Evolutionary conservation across 1,284 basidiomycete genomes (phyloP), one percentile per base, ranked within the genome.

Genomic region (Cryptococcus maquisensis): DNA sequence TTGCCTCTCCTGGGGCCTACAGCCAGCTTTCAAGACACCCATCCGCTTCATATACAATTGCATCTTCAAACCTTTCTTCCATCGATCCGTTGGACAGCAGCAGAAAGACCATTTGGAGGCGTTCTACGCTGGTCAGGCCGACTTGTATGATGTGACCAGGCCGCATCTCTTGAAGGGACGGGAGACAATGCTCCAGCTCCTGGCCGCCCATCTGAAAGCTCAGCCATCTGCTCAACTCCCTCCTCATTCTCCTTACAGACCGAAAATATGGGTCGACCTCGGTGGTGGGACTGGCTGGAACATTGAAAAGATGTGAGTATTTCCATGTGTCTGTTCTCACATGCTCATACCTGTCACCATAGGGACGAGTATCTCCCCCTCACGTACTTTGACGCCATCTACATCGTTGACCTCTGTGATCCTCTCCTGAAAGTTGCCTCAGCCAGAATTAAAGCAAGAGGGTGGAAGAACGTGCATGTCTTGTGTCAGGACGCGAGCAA

Each of bases 211-310:
- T 67, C 77, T 90, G 16, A 80, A 79, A 36, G 76, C 81, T 2
- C 77, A 78, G 60, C 55, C 61, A 15, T 42, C 36, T 20, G 32
- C 28, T 43, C 44, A 4, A 13, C 3, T 23, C 18, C 37, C 26
- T 41, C 7, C 6, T 15, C 24, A 43, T 32, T 51, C 55, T 4
- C 52, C 52, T 15, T 41, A n/a, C 5, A 68, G 76, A 59, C 69
- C 66, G 26, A 67, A 62, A 45, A 81, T 90, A 32, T 90, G 88
- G 88, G 81, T 90, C 32, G 88, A 90, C 71, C 84, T 90, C 53
- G 88, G 88, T 9, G 88, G 88, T 26, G 88, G 88, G 36, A 90
- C 88, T 10, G 86, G 87, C 13, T 85, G 86, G 79, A 90, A 90
- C 73, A 86, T 90, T 62, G 88, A 90, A 74, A 79, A 85, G 60